Conservation (phyloP, 2,329 filamentous ascomycete genomes). For the Cladophialophora psammophila region DNA sequence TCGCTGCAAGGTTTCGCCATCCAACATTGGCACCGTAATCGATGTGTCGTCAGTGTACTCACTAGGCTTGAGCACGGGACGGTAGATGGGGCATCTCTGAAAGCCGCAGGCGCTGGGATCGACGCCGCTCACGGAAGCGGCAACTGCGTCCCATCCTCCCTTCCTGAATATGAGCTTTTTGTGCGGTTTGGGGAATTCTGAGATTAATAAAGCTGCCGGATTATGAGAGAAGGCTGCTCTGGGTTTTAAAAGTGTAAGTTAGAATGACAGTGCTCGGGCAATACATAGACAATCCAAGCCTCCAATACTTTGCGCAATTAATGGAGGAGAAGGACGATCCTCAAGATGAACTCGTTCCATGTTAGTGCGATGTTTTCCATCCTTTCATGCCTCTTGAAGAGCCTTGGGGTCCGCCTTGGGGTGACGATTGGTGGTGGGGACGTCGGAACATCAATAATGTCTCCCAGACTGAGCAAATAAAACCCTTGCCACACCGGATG, state of each 20-base stretch:
- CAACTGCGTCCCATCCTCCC: constrained; percentile 12
- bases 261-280: background rate
- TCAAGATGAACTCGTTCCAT: background rate
- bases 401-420: background rate
- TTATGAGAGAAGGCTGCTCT: background rate
- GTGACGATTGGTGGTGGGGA: background rate
- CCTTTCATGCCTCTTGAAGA: background rate
- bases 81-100: background rate
- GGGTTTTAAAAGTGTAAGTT: background rate
- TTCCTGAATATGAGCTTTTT: background rate
- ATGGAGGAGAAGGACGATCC: background rate
- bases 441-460: background rate
- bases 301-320: background rate
- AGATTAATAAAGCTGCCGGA: background rate
- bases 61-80: constrained; percentile 14
- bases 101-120: constrained; percentile 7
- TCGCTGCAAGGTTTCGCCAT: constrained; percentile 11
- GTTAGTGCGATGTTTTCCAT: background rate
- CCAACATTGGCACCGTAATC: constrained; percentile 36
- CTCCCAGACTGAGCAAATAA: background rate
- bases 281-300: background rate
- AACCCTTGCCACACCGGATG: background rate
- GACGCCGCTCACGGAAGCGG: constrained; percentile 11
- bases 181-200: background rate
- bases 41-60: constrained; percentile 32